Base-by-base conservation (phyloP, 2,329 filamentous ascomycete genomes). In the Fusarium protoensiforme region DNA sequence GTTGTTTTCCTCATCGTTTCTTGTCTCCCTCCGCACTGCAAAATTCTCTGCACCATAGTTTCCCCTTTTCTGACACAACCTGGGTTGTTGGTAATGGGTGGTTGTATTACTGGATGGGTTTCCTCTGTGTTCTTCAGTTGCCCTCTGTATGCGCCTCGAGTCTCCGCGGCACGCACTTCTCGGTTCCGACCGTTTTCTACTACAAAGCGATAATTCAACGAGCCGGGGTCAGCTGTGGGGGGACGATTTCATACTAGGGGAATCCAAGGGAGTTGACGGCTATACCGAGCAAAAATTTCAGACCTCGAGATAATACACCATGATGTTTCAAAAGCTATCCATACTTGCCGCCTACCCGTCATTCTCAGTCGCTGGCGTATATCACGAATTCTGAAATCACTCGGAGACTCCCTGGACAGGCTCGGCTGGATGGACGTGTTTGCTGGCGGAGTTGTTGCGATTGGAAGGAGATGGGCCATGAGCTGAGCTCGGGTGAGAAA, bases 291-390 rank as follows among this genome's bases (percentile, higher is more conserved):
- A 75, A 77, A 75, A 77, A 75, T 68, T 76, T 78, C 78, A 81
- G 78, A 78, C 75, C 75, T 78, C 75, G 73, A 81, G 76, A 80
- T 83, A 82, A 83, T 82, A 82, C 76, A 81, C 74, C 75, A 80
- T 78, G 75, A 82, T 81, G 80, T 80, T 78, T 74, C 71, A 81
- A 79, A 64, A 66, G 60, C 64, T 59, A 60, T 46, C 27, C 64
- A 51, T 58, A 38, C 60, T 64, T 57, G 31, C 62, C 56, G 31
- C 36, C 57, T 67, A 31, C 10, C 16, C 48, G 9, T 41, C 48
- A 31, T 53, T 38, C 29, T 41, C 22, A 13, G 39, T 13, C 7
- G 54, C 24, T n/a, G 24, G 60, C 24, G 18, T 46, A 24, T 39
- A 22, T 60, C 29, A 9, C 22, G 36, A 22, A 10, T 16, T 31